A percentile compares a stretch with the other conserved stretches of the same genome.
phyloP scores from a whole-genome alignment of 2,329 filamentous ascomycete species.

The Elsinoe necatrix region DNA sequence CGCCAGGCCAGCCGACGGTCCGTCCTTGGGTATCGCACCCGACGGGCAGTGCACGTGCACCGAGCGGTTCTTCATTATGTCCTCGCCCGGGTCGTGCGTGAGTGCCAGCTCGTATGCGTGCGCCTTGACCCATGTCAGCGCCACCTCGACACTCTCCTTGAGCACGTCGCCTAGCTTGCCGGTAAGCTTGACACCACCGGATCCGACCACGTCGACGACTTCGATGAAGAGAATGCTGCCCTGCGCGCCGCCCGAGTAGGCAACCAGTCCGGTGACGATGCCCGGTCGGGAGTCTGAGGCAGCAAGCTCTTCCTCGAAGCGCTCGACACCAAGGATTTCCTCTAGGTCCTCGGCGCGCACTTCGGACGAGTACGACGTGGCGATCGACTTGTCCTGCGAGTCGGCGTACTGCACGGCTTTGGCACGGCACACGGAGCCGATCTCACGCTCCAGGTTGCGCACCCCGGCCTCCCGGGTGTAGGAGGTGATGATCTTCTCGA shows the following conservation, averaged over 20 bases:
- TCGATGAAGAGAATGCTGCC: slow-evolving; percentile 98
- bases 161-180: slow-evolving; percentile 94
- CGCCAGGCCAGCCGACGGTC: slow-evolving; percentile 73
- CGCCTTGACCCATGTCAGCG: slow-evolving; percentile 92
- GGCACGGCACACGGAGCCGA: slow-evolving; percentile 85
- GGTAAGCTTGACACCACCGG: slow-evolving; percentile 84
- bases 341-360: slow-evolving; percentile 77
- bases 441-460: slow-evolving; percentile 89
- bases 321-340: slow-evolving; percentile 82
- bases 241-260: slow-evolving; percentile 85
- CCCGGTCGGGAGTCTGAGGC: slow-evolving; percentile 75
- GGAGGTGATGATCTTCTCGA: slow-evolving; percentile 90
- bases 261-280: slow-evolving; percentile 91
- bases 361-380: slow-evolving; percentile 58
- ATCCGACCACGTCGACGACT: slow-evolving; percentile 92
- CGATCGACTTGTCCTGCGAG: slow-evolving; percentile 63
- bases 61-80: slow-evolving; percentile 91
- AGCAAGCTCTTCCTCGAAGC: slow-evolving; percentile 90
- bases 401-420: slow-evolving; percentile 95
- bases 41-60: slow-evolving; percentile 95
- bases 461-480: slow-evolving; percentile 97
- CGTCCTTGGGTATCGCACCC: slow-evolving; percentile 91
- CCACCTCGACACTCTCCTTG: slow-evolving; percentile 94
- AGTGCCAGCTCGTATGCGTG: slow-evolving; percentile 88
- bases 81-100: slow-evolving; percentile 68